Base-by-base conservation (phyloP, 805 yeast genomes). In the Myxozyma kluyveri region DNA sequence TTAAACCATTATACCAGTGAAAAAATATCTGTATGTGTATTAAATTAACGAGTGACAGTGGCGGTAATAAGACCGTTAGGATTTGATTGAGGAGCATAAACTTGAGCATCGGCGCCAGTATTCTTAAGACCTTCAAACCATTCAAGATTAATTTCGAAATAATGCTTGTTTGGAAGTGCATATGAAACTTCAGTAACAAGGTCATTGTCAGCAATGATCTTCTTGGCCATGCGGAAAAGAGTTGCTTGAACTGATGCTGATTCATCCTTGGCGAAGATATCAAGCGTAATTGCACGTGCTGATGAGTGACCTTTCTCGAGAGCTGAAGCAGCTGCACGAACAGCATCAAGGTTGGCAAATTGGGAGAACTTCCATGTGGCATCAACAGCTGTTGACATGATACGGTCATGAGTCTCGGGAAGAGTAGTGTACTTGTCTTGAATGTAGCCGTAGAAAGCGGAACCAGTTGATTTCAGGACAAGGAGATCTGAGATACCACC, bases 231-330 rank as follows among this genome's bases (percentile, higher is more conserved):
- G 77, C 88, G 86, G 76, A 80, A 90, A 96, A 90, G 91, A 53
- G 96, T 90, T 42, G 96, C 96, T 74, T 90, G 97, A 42, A 90
- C 97, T 23, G 95, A 86, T n/a, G 96, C 81, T 7, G 96, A 87
- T 69, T 87, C 81, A 70, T 90, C 96, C 45, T 78, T 69, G 17
- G 96, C 96, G 70, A 90, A 90, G 53, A 77, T 75, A 49, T 81
- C 84, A 63, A 89, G 76, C 1, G 96, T 88, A 63, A 80, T 77
- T 36, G 73, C 74, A 63, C 88, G 78, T 18, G 88, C 93, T 12
- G 68, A 65, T n/a, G 73, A 67, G 69, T 77, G 86, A 29, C 85
- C 78, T 7, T 66, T 49, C 70, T 88, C 95, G 64, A 88, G 86
- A 36, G 77, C 69, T 14, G 84, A 86, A n/a, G 86, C 83, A 10